Evolutionary conservation across 257 asterid species (phyloP).

Genomic region (Solanum paucissectum): DNA sequence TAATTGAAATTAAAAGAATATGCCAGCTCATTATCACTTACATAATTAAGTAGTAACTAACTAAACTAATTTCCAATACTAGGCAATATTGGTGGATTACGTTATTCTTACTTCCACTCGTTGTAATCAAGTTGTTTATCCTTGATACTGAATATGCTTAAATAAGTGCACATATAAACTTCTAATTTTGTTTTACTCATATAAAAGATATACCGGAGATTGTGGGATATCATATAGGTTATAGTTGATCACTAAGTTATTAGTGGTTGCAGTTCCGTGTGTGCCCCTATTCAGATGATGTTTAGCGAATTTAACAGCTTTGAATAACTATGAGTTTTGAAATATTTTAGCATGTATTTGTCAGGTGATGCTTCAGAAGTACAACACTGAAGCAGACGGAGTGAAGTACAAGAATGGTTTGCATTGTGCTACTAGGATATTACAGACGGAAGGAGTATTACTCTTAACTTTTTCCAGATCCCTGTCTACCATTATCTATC

Average conservation of each 20-base stretch:
- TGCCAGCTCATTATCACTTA: too few species aligned
- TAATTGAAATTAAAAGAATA: too few species aligned
- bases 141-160: background rate
- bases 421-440: constrained; percentile 70
- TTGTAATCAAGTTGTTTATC: background rate
- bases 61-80: too few species aligned
- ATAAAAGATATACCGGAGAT: background rate
- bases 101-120: background rate
- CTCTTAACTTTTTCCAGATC: constrained; percentile 19
- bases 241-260: background rate
- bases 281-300: background rate
- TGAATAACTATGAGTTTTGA: background rate
- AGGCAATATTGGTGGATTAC: background rate
- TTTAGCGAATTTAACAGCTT: background rate
- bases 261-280: background rate
- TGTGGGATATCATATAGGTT: background rate
- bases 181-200: background rate
- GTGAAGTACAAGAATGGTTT: constrained; percentile 58
- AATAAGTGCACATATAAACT: background rate
- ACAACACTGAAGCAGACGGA: constrained; percentile 69
- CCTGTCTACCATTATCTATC: constrained; percentile 4
- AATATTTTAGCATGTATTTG: background rate
- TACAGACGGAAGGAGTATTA: constrained; percentile 91
- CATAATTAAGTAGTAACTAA: too few species aligned
- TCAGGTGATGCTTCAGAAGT: constrained; percentile 89